Evolutionary conservation across 2,329 filamentous ascomycete species (phyloP).

Genomic region (Dactylellina leptospora): DNA sequence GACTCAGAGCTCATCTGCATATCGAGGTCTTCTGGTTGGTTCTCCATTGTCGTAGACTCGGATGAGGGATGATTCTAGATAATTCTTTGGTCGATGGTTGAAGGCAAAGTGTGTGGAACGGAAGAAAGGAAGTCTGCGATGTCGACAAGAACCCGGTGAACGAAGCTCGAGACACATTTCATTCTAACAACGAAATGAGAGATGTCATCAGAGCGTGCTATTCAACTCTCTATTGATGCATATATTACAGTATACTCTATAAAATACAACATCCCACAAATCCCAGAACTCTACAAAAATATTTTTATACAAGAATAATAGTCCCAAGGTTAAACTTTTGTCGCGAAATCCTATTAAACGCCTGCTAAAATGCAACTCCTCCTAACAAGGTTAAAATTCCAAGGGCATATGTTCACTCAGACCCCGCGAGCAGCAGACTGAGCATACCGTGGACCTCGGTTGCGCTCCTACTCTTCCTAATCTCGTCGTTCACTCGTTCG

Average conservation of each 20-base stretch:
- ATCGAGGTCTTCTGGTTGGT: too few relatives aligned
- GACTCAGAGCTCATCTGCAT: too few relatives aligned
- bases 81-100: too few relatives aligned
- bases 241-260: slow-evolving; percentile 43
- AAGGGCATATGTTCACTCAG: slow-evolving; percentile 6
- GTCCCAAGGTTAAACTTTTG: slow-evolving; percentile 16
- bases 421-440: slow-evolving; percentile 72
- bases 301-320: slow-evolving; percentile 26
- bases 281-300: slow-evolving; percentile 14
- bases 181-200: too few relatives aligned
- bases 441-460: slow-evolving; percentile 87
- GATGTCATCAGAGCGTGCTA: too few relatives aligned
- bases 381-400: neutral
- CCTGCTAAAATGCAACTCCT: slow-evolving; percentile 49
- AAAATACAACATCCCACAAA: slow-evolving; percentile 32
- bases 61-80: too few relatives aligned
- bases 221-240: too few relatives aligned
- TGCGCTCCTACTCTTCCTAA: slow-evolving; percentile 84
- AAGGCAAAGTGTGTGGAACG: too few relatives aligned
- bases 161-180: too few relatives aligned
- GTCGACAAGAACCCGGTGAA: too few relatives aligned
- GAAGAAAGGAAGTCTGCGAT: too few relatives aligned
- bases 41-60: too few relatives aligned
- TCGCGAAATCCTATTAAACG: slow-evolving; percentile 17
- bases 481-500: slow-evolving; percentile 75